These are phyloP conservation scores for Fusarium humuli DNA, from an alignment of 2,329 filamentous ascomycete species.

Conservation along the genomic window DNA sequence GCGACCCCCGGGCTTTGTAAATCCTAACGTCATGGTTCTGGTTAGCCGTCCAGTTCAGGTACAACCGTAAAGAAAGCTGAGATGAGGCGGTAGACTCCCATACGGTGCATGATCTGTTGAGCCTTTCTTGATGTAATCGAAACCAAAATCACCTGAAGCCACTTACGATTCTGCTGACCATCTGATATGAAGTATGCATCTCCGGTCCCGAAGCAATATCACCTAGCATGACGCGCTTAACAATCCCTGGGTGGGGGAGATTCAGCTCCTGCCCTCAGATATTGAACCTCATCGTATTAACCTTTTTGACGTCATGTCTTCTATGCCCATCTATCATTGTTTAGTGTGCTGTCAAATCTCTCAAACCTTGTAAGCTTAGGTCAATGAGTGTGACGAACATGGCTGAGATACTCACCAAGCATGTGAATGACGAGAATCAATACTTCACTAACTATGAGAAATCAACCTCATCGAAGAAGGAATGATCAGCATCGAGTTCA, in stretches of 20 bases:
- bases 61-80: background rate
- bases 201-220: too few relatives aligned
- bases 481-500: background rate
- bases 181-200: background rate
- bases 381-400: background rate
- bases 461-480: fast-evolving
- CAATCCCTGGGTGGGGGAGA: background rate
- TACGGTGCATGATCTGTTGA: background rate
- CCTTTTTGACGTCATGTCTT: background rate
- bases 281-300: background rate
- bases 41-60: background rate
- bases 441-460: fast-evolving
- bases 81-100: background rate
- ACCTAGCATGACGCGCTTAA: background rate
- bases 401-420: background rate
- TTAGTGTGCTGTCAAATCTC: background rate
- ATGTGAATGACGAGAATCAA: background rate
- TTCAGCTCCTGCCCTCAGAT: background rate
- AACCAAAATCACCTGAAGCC: background rate
- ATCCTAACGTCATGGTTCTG: background rate
- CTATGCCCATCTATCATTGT: background rate
- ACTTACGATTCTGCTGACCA: background rate
- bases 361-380: background rate
- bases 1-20: too few relatives aligned
- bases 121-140: too few relatives aligned